phyloP scores from a whole-genome alignment of 2,329 filamentous ascomycete species.

The Diaporthe australafricana region DNA sequence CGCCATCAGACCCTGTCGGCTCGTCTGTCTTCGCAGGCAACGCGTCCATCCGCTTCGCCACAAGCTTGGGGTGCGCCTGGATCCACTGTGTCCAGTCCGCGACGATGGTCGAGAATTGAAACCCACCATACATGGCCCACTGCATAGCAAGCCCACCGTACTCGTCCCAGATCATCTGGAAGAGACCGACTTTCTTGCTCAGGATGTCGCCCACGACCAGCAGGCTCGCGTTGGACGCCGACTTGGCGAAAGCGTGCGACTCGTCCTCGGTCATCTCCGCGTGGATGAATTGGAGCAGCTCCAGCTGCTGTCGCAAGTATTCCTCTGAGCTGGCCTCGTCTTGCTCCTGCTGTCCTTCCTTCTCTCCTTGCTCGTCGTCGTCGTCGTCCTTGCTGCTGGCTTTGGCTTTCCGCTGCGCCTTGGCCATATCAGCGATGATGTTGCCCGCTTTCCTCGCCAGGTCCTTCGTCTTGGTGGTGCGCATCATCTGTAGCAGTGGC shows the following conservation, averaged over 20 bases:
- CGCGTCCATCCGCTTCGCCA: constrained; percentile 20
- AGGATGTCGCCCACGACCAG: constrained; percentile 74
- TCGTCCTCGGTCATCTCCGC: constrained; percentile 70
- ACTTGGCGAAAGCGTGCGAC: constrained; percentile 78
- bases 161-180: constrained; percentile 51
- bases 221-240: constrained; percentile 79
- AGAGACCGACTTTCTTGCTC: constrained; percentile 52
- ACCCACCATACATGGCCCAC: constrained; percentile 33
- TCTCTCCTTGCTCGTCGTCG: constrained; percentile 26
- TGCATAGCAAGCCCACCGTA: constrained; percentile 63
- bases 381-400: constrained; percentile 56
- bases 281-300: constrained; percentile 75
- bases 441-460: constrained; percentile 78
- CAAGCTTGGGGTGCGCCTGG: constrained; percentile 32
- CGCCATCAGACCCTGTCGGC: not conserved
- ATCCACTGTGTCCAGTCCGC: constrained; percentile 80
- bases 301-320: constrained; percentile 60
- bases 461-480: constrained; percentile 81
- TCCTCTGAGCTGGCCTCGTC: constrained; percentile 53
- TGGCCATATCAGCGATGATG: constrained; percentile 80
- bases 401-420: constrained; percentile 70
- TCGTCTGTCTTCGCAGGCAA: constrained; percentile 1
- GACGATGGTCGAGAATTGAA: constrained; percentile 66
- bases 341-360: constrained; percentile 39
- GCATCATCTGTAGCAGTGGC: constrained; percentile 80